Base-by-base conservation (phyloP, 1,284 basidiomycete genomes). In the Macrocybe sp. region DNA sequence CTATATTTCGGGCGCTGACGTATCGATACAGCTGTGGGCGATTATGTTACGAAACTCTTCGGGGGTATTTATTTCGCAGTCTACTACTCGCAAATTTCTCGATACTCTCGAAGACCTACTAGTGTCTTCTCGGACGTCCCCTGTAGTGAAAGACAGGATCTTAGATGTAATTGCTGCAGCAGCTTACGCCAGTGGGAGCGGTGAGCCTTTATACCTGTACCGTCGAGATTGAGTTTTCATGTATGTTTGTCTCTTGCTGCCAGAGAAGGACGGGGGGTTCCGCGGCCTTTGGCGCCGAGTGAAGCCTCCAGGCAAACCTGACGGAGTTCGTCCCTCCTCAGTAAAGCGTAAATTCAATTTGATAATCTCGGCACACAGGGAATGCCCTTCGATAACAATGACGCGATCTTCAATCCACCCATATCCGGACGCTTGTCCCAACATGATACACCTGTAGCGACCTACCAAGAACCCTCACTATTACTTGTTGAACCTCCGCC, bases 31-130 rank as follows among this genome's bases (percentile, higher is more conserved):
- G 86, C 61, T 91, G n/a, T 90, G 87, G 88, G 88, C 85, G 2
- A 82, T 91, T 52, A 86, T 91, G 81, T 72, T 90, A 12, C 79
- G 81, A 32, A 89, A 90, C 55, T 83, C 79, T 2, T 76, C 78
- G 0, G 75, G 80, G 8, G 53, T 73, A 6, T 89, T 90, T 56
- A 75, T 87, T 28, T 65, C 73, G 12, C 83, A 89, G 52, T 83
- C 81, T 35, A 75, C 78, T 6, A 75, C 81, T n/a, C 79, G 81
- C 53, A 91, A 90, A 60, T 90, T 90, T 56, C 64, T 87, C 6
- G 84, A 89, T 39, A 81, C 75, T 0, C 65, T 91, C 6, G 86
- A 89, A 53, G 85, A 89, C 28, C 72, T 85, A 10, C 64, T 89
- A 2, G 70, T 66, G 3, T 78, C 75, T 0, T 58, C 77, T 1